Base-by-base conservation (phyloP, 495 filamentous ascomycete species). In the Penicillium ochrochloron region DNA sequence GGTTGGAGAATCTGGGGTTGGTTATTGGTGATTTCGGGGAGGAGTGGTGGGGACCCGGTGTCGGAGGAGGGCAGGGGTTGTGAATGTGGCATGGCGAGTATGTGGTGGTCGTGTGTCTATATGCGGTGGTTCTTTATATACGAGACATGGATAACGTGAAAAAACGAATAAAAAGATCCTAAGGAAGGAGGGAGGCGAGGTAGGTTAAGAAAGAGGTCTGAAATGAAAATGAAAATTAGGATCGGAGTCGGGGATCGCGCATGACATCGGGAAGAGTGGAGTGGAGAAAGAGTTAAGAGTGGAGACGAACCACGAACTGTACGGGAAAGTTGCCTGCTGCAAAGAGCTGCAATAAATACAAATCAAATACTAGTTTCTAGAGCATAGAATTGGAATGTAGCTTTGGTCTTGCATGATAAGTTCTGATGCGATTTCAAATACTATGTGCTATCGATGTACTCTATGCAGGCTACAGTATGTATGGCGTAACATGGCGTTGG, bases 1-100 rank as follows among this genome's bases (percentile, higher is more conserved):
- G 25, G 23, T 19, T 15, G 19, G 23, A 34, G 25, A 14, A 64
- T 63, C 34, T 25, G 54, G 35, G 48, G 12, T 10, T 68, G 54
- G 52, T 59, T 60, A 57, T 67, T 65, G 66, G 62, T 27, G 66
- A 41, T n/a, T 8, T 17, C 23, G 29, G 21, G 35, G 35, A 41
- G 37, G 37, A 41, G 37, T 3, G 37, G 23, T 54, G 15, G 51
- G 17, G 29, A 17, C 14, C 9, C 12, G 25, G 25, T 27, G 25
- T 27, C 25, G 5, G 31, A 33, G 5, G 1, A 2, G 51, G 25
- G 31, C 25, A 21, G n/a, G 23, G 55, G 11, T 62, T 35, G 44
- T 17, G 37, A 17, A 19, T 48, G 52, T 51, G 25, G 19, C 15
- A 12, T 48, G 39, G 39, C 17, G 41, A 33, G n/a, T 39, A 55